Conservation (phyloP, 805 yeast species). For the Teunomyces panamensis region DNA sequence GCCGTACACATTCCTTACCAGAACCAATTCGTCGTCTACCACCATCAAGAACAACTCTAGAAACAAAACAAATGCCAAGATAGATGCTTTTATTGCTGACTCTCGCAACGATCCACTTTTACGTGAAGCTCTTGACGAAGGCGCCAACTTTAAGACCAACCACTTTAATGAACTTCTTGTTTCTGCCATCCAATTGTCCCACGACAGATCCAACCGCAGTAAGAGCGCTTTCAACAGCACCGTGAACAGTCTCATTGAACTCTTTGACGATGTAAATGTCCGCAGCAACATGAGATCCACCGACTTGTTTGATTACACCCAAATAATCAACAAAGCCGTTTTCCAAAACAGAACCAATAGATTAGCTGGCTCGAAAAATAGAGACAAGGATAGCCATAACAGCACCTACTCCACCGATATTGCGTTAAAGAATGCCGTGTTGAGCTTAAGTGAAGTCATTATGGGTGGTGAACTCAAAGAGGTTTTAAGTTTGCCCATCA, state of each 20-base stretch:
- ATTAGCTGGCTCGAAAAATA: slow-evolving; percentile 29
- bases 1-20: slow-evolving; percentile 8
- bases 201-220: slow-evolving; percentile 4
- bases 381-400: slow-evolving; percentile 36
- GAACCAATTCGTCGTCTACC: slow-evolving; percentile 19
- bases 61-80: slow-evolving; percentile 9
- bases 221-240: slow-evolving; percentile 7
- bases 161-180: slow-evolving; percentile 30
- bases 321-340: slow-evolving; percentile 23
- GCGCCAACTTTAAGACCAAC: slow-evolving; percentile 17
- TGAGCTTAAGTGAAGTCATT: slow-evolving; percentile 29
- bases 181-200: slow-evolving; percentile 17
- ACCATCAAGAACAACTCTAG: slow-evolving; percentile 1
- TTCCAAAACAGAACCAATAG: slow-evolving; percentile 30
- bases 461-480: slow-evolving; percentile 26
- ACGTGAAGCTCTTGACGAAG: slow-evolving; percentile 17
- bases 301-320: slow-evolving; percentile 22
- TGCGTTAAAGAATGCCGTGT: slow-evolving; percentile 30
- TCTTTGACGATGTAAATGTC: slow-evolving; percentile 14
- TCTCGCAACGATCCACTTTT: slow-evolving; percentile 23
- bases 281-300: slow-evolving; percentile 14
- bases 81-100: slow-evolving; percentile 17
- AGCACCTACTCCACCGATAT: slow-evolving; percentile 24
- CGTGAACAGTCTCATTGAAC: slow-evolving; percentile 3
- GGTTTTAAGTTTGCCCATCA: slow-evolving; percentile 17